Percentiles rank a stretch among this genome's conserved stretches.
These are phyloP conservation scores for Coniochaeta prunicola DNA, from an alignment of 2,329 filamentous ascomycete species.

Conservation along the genomic window DNA sequence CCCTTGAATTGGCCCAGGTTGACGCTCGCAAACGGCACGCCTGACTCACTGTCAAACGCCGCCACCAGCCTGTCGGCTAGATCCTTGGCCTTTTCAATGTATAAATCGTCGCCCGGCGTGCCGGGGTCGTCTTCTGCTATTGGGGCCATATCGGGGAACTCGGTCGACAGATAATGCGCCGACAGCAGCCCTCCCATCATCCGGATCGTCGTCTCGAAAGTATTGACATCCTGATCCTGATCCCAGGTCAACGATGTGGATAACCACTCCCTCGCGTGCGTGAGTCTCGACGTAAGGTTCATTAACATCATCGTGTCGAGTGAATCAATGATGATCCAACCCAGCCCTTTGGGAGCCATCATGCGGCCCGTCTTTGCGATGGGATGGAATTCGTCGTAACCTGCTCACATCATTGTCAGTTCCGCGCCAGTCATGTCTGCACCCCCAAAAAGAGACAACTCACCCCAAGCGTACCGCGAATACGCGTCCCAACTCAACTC, in stretches of 20 bases:
- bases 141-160: conserved; percentile 72
- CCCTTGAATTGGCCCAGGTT: conserved; percentile 74
- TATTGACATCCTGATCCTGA: conserved; percentile 92
- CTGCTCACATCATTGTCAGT: conserved; percentile 31
- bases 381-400: conserved; percentile 82
- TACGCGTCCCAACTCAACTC: conserved; percentile 89
- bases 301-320: conserved; percentile 97
- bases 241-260: conserved; percentile 74
- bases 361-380: conserved; percentile 69
- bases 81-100: conserved; percentile 92
- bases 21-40: conserved; percentile 84
- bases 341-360: conserved; percentile 84
- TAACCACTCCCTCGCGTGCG: conserved; percentile 85
- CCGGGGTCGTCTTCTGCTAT: conserved; percentile 65
- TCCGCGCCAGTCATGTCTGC: too few species aligned
- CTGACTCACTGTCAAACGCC: conserved; percentile 81
- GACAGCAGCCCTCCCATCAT: conserved; percentile 92
- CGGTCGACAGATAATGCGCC: conserved; percentile 88
- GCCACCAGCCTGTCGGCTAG: conserved; percentile 79
- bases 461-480: conserved; percentile 90
- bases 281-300: conserved; percentile 84
- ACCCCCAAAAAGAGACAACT: conserved; percentile 28
- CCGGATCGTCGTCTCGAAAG: conserved; percentile 95
- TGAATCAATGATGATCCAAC: conserved; percentile 97
- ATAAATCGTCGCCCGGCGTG: conserved; percentile 76